phyloP scores from a whole-genome alignment of 2,329 filamentous ascomycete species.

The Penicillium vulpinum region DNA sequence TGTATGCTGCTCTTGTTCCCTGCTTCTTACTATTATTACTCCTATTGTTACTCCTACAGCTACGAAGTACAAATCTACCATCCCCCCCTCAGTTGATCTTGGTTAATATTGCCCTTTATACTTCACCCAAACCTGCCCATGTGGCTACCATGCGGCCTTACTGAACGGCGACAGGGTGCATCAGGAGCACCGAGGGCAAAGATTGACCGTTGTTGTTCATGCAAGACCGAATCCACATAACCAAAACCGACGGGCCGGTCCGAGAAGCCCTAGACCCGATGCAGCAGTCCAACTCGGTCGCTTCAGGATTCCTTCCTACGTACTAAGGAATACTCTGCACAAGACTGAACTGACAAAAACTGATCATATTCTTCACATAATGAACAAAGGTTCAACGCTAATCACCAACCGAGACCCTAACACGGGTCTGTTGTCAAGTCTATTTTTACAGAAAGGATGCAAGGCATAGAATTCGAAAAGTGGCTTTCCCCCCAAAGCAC shows the following conservation, averaged over 20 bases:
- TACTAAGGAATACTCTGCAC: not conserved
- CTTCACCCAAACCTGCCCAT: not conserved
- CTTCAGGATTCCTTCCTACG: not conserved
- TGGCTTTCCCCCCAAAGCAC: slow-evolving; percentile 10
- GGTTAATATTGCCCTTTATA: not conserved
- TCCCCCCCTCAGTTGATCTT: not conserved
- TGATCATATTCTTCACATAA: slow-evolving; percentile 39
- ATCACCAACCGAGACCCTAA: slow-evolving; percentile 36
- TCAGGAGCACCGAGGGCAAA: not conserved
- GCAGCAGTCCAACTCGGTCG: not conserved
- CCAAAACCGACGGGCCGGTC: slow-evolving; percentile 7
- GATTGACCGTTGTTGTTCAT: not conserved
- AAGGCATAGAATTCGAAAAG: slow-evolving; percentile 13
- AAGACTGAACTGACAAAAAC: slow-evolving; percentile 10
- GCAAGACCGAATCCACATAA: not conserved
- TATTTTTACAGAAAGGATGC: slow-evolving; percentile 42
- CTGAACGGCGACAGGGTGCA: not conserved
- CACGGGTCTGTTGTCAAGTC: slow-evolving; percentile 31
- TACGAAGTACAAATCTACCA: not conserved
- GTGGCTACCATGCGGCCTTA: not conserved
- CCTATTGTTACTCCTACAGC: not conserved
- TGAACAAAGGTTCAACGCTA: slow-evolving; percentile 36
- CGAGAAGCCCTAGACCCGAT: slow-evolving; percentile 9
- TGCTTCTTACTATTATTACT: not conserved
- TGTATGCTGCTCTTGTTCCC: not conserved